Percentiles rank a stretch among this genome's conserved stretches.
Conservation (phyloP, 2,329 filamentous ascomycete species). For the Nemania serpens region DNA sequence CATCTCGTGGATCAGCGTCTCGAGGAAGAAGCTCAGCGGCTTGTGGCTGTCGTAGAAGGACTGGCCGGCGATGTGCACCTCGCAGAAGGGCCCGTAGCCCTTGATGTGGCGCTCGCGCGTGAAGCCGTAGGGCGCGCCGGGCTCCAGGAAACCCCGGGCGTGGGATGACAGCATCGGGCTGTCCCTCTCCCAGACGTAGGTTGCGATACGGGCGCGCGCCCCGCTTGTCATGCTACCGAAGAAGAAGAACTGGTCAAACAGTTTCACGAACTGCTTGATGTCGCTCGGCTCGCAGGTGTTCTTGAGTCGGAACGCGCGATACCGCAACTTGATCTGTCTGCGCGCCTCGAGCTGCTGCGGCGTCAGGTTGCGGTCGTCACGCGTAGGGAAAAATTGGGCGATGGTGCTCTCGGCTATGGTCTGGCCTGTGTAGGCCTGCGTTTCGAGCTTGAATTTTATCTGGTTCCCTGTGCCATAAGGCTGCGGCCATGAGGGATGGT, state of each 20-base stretch:
- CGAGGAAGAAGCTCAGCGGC: neutral
- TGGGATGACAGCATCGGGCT: too few species aligned
- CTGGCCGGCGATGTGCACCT: slow-evolving; percentile 1
- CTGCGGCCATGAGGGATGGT: slow-evolving; percentile 12
- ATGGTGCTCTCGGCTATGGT: slow-evolving; percentile 8
- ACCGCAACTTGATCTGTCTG: neutral
- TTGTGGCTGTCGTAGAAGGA: neutral
- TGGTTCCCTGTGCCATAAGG: neutral
- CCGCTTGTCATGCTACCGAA: slow-evolving; percentile 1
- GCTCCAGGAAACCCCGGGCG: neutral
- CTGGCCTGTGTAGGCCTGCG: neutral
- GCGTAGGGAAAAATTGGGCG: neutral
- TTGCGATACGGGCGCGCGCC: neutral
- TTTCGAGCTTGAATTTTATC: neutral
- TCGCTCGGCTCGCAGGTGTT: neutral
- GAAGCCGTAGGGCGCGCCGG: neutral
- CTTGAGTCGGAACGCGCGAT: neutral
- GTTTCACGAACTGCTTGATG: neutral
- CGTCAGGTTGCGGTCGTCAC: slow-evolving; percentile 1
- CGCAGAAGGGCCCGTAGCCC: neutral
- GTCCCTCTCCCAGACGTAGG: neutral
- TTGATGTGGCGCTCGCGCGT: neutral
- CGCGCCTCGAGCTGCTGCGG: slow-evolving; percentile 2
- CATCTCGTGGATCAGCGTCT: slow-evolving; percentile 21
- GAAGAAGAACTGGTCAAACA: slow-evolving; percentile 22